These are phyloP conservation scores for Phytopythium litorale DNA, from an alignment of 352 stramenopile genomes.

Conservation along the genomic window DNA sequence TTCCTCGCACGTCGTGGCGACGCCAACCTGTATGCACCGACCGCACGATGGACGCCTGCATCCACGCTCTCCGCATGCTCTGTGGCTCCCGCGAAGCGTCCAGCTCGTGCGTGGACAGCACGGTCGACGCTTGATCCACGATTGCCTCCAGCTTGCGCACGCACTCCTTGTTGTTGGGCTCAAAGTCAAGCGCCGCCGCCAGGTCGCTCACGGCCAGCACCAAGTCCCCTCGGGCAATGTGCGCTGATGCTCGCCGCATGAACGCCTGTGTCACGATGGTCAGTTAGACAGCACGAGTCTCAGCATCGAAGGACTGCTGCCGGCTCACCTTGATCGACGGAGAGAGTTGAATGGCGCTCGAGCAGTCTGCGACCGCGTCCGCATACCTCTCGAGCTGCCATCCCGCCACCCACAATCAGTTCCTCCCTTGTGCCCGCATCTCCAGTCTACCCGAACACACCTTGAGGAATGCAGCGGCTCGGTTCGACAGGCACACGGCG, in stretches of 20 bases:
- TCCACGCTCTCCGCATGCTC: constrained; percentile 15
- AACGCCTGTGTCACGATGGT: constrained; percentile 24
- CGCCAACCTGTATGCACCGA: constrained; percentile 45
- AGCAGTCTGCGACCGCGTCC: constrained; percentile 40
- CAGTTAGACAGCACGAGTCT: neutral
- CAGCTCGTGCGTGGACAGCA: neutral
- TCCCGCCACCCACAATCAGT: constrained; percentile 5
- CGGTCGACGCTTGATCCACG: constrained; percentile 4
- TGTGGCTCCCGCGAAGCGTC: neutral
- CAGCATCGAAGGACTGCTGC: neutral
- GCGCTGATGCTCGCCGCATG: constrained; percentile 50
- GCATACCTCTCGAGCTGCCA: constrained; percentile 36
- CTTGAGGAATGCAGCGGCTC: constrained; percentile 61
- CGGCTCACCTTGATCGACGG: constrained; percentile 57
- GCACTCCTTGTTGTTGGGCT: constrained; percentile 55
- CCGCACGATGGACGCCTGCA: constrained; percentile 27
- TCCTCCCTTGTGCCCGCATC: neutral
- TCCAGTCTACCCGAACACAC: constrained; percentile 12
- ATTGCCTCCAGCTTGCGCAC: constrained; percentile 31
- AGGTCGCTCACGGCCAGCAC: constrained; percentile 39
- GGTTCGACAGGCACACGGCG: constrained; percentile 55
- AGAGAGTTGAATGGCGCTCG: constrained; percentile 31
- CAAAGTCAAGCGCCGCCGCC: constrained; percentile 31
- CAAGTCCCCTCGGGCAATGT: constrained; percentile 23
- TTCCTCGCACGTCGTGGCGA: constrained; percentile 41